phyloP scores from a whole-genome alignment of 108 stramenopile species.

The Fragilariopsis cylindrus region DNA sequence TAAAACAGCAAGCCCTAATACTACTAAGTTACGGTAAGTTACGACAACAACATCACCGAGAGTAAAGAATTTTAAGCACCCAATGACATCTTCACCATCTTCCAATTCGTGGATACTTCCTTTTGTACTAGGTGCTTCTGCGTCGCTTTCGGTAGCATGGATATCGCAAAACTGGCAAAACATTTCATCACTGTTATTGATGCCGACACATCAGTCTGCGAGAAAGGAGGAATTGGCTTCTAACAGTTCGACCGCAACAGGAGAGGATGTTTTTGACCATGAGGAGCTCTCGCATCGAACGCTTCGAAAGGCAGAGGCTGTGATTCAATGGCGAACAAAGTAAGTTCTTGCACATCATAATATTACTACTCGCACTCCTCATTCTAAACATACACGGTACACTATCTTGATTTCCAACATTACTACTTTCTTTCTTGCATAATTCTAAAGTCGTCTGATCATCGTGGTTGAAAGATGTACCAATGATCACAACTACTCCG shows the following conservation, averaged over 20 bases:
- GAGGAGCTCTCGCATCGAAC: constrained; percentile 72
- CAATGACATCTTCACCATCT: too few relatives aligned
- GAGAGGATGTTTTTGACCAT: constrained; percentile 52
- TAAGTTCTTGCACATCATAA: neutral
- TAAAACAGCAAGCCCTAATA: neutral
- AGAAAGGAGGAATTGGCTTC: neutral
- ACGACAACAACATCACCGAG: neutral
- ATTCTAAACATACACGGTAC: too few relatives aligned
- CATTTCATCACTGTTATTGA: neutral
- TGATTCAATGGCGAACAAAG: constrained; percentile 69
- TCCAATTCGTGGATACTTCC: constrained; percentile 31
- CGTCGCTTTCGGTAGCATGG: constrained; percentile 27
- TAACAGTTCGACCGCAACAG: neutral
- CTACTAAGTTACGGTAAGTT: neutral
- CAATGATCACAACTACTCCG: constrained; percentile 81
- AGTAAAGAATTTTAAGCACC: neutral
- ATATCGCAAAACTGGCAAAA: constrained; percentile 13
- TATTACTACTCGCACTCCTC: neutral
- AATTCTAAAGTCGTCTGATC: too few relatives aligned
- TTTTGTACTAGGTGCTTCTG: constrained; percentile 32
- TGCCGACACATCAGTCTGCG: neutral
- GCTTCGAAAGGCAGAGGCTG: constrained; percentile 85
- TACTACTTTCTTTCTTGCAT: too few relatives aligned
- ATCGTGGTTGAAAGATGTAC: too few relatives aligned
- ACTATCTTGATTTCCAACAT: too few relatives aligned